Evolutionary conservation across 106 monocot species (phyloP), one percentile per base, ranked within the genome.

Genomic region (Allium cepa): DNA sequence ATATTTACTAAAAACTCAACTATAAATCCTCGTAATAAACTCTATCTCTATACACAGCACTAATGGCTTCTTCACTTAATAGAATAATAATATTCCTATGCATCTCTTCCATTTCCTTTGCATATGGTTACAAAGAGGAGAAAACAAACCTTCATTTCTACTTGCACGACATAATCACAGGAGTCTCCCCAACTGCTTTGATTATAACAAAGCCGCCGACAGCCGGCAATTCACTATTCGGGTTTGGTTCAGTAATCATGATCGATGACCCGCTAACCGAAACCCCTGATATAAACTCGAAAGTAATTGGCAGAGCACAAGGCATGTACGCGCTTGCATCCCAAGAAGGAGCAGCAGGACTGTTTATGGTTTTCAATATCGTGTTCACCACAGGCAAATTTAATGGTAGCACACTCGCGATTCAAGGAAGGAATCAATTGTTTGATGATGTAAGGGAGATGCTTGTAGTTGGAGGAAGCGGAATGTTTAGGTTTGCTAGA

Each of bases 361-460:
- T 79, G 51, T 63, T 79, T 26, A 49, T 53, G 64, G 64, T 63
- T 14, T 65, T 79, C 70, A 74, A 74, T 59, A 59, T 74, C 7
- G 62, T 4, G 5, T 79, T 79, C 69, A 70, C 62, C 3, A 2
- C 17, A 0, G 74, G 79, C 1, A 66, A 75, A 66, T 71, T 66
- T 46, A 75, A 71, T 57, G 80, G 80, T n/a, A 80, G 80, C 64
- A 74, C 59, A 17, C 50, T 79, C 12, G 59, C 72, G 27, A 70
- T 79, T 12, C 69, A 74, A 26, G 78, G 72, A 11, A 56, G 78
- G 45, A 78, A 78, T 67, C 56, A 50, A 45, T 22, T 56, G 13
- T 11, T 61, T 15, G 28, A 72, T 14, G 8, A 47, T 10, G 72
- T 78, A 17, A 18, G 78, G 12, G 78, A 78, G 64, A 52, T 78